Evolutionary conservation across 2,329 filamentous ascomycete species (phyloP).

Genomic region (Fusarium sp.): DNA sequence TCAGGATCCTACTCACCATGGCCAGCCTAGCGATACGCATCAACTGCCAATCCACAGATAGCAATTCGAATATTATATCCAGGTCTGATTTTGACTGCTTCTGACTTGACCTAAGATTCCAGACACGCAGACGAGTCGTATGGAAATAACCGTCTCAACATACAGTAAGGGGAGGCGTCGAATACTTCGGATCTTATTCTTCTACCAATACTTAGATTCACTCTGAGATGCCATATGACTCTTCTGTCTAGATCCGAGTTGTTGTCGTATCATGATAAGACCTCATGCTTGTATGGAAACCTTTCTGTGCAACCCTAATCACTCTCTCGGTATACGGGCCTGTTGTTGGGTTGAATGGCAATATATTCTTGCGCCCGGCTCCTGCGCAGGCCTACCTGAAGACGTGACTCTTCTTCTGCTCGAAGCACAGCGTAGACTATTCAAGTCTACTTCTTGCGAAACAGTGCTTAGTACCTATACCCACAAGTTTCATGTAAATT

Average conservation of each 20-base stretch:
- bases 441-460: not conserved
- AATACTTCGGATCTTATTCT: not conserved
- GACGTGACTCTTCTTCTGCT: not conserved
- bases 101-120: not conserved
- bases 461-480: not conserved
- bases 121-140: not conserved
- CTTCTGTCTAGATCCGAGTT: not conserved
- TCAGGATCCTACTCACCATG: no score
- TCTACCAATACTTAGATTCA: not conserved
- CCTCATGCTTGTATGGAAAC: no score
- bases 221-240: no score
- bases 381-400: not conserved
- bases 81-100: not conserved
- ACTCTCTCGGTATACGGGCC: no score
- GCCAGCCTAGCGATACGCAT: not conserved
- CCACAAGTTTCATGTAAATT: not conserved
- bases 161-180: not conserved
- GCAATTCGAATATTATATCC: not conserved
- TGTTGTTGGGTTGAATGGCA: not conserved
- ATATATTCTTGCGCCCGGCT: not conserved
- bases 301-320: no score
- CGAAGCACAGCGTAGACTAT: not conserved
- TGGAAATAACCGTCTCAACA: not conserved
- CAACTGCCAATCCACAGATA: not conserved
- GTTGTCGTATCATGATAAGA: no score